A percentile compares a stretch with the other conserved stretches of the same genome.
Conservation (phyloP, 768 basidiomycete genomes). For the Phylloporus sp. region DNA sequence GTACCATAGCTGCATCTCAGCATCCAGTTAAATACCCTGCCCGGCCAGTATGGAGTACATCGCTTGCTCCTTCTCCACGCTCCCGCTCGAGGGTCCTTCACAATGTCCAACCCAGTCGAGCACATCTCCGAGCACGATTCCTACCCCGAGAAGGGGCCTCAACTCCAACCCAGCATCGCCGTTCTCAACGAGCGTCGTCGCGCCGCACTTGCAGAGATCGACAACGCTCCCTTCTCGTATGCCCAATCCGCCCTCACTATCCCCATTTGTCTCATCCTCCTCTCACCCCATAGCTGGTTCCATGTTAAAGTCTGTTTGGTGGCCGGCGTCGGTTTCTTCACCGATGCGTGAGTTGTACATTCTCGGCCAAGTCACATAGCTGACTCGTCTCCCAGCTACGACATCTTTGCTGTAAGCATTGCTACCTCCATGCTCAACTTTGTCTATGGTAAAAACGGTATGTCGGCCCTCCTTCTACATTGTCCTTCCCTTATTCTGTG, state of each 20-base stretch:
- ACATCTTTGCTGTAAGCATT: conserved; percentile 89
- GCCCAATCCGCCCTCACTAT: conserved; percentile 24
- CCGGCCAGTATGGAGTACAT: background rate
- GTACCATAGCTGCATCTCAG: too few relatives aligned
- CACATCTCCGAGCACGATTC: conserved; percentile 29
- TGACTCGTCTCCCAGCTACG: conserved; percentile 40
- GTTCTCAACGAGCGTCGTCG: conserved; percentile 67
- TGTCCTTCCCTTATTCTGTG: background rate
- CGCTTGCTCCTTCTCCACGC: background rate
- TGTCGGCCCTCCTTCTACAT: background rate
- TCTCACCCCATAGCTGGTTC: conserved; percentile 65
- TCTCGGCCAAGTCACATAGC: background rate
- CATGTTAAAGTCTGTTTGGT: conserved; percentile 71
- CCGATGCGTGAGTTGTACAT: conserved; percentile 57
- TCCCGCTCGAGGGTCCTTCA: background rate
- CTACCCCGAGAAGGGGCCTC: conserved; percentile 28
- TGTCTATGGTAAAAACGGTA: conserved; percentile 51
- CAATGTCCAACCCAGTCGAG: conserved; percentile 22
- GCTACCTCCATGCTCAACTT: conserved; percentile 79
- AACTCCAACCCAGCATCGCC: conserved; percentile 24
- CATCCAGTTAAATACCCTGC: conserved; percentile 7
- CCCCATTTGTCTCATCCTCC: background rate
- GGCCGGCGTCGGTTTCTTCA: conserved; percentile 87
- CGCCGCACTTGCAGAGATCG: conserved; percentile 79
- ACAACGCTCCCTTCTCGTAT: conserved; percentile 80